Base-by-base conservation (phyloP, 2,329 filamentous ascomycete genomes). In the Tolypocladium endophyticum region DNA sequence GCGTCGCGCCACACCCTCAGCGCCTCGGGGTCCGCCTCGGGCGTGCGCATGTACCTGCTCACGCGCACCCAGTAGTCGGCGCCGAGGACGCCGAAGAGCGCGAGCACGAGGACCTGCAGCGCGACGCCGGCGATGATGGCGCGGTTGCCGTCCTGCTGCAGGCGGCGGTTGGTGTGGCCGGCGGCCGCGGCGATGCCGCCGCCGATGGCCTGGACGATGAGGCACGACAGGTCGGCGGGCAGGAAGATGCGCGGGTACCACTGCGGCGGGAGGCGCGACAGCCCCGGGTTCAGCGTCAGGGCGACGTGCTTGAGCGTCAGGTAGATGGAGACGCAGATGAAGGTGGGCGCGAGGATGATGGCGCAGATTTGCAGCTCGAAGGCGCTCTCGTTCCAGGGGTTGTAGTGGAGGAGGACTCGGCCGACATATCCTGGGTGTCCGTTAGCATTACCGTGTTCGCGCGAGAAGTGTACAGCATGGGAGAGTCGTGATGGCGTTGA, bases 251-350 rank as follows among this genome's bases (percentile, higher is more conserved):
- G 75, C 4, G 82, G 82, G 69, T 82, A 84, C 64, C 76, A 74
- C n/a, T 69, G 71, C 23, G 82, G 78, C 4, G 73, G 74, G 60
- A 85, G 66, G 63, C 79, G 78, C n/a, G 81, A 83, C 58, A 82
- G 73, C 43, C 64, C 52, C 11, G 81, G 77, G 70, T 74, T 76
- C 62, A 83, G 73, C 55, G 76, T 71, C 39, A 81, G 71, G 60
- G 79, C 76, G 64, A 83, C 70, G 74, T 86, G 83, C 70, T 85
- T 84, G 61, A 87, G 79, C 4, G 81, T 85, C 33, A 87, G 79
- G 73, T 87, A 87, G 70, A 87, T 81, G 67, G 77, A 79, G 63
- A 84, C 82, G 71, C 83, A 84, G 71, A 86, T 75, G 61, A 87
- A 77, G 36, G 84, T 83, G 3, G 81, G 81, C n/a, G 75, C 80